Conservation (phyloP, 2,329 filamentous ascomycete genomes). For the Trichoderma cornu-damae region DNA sequence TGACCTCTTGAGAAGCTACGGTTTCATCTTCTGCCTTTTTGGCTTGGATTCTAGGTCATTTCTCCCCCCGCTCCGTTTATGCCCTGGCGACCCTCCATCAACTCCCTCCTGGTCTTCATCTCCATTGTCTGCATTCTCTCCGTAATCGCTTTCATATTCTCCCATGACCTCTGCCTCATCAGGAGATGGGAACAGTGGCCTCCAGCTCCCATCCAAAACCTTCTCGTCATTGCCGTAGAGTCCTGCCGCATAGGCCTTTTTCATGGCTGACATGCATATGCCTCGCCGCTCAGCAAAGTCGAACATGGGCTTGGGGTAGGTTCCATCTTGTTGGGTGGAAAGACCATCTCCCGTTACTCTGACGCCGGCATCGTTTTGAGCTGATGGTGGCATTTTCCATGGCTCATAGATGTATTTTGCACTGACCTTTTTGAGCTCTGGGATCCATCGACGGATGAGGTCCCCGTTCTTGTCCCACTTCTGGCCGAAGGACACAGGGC, state of each 20-base stretch:
- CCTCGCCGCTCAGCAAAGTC: constrained; percentile 61
- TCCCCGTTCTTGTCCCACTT: constrained; percentile 68
- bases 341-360: constrained; percentile 52
- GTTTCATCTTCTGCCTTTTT: constrained; percentile 28
- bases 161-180: constrained; percentile 35
- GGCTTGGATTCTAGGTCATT: constrained; percentile 13
- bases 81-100: constrained; percentile 16
- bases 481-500: constrained; percentile 64
- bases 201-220: constrained; percentile 58
- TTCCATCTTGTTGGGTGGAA: constrained; percentile 37
- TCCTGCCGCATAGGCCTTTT: constrained; percentile 61
- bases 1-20: not conserved
- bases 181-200: constrained; percentile 39
- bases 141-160: constrained; percentile 31
- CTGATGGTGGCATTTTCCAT: constrained; percentile 64
- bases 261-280: constrained; percentile 62
- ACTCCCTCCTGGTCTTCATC: constrained; percentile 22
- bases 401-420: constrained; percentile 75
- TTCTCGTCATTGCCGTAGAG: constrained; percentile 58
- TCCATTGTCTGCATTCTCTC: constrained; percentile 31
- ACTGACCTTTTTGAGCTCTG: constrained; percentile 57
- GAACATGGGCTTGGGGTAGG: constrained; percentile 73
- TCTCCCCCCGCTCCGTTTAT: constrained; percentile 26
- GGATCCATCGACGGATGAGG: constrained; percentile 61
- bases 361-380: constrained; percentile 65